Evolutionary conservation across 176 grass and related monocot species (phyloP).

Genomic region (Bolboschoenus planiculmis): DNA sequence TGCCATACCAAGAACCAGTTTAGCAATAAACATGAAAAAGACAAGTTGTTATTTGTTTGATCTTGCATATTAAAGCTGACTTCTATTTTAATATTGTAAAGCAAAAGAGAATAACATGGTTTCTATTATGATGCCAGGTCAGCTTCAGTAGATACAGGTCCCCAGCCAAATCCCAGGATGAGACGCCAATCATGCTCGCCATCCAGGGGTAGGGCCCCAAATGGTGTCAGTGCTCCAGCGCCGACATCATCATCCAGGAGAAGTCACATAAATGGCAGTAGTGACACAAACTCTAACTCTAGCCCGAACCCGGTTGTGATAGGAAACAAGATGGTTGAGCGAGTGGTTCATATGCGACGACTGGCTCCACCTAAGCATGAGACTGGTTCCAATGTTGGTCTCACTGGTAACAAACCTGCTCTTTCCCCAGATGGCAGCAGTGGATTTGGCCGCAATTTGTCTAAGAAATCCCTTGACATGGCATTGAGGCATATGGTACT

Average conservation of each 20-base stretch:
- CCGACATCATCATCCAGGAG: conserved; percentile 64
- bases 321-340: conserved; percentile 95
- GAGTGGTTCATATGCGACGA: conserved; percentile 91
- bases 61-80: not conserved
- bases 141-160: conserved; percentile 76
- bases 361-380: conserved; percentile 78
- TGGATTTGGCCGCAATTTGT: conserved; percentile 80
- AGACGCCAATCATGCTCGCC: conserved; percentile 92
- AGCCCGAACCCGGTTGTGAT: conserved; percentile 70
- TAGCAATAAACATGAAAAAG: not conserved
- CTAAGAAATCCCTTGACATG: conserved; percentile 97
- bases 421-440: conserved; percentile 62
- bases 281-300: conserved; percentile 11
- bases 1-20: not conserved
- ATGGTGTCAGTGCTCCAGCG: conserved; percentile 43
- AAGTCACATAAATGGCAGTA: conserved; percentile 45
- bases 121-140: conserved; percentile 35
- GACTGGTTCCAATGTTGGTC: conserved; percentile 41
- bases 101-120: not conserved
- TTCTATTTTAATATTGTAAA: not conserved
- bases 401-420: conserved; percentile 50
- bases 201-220: conserved; percentile 68
- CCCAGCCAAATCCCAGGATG: conserved; percentile 39
- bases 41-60: not conserved
- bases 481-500: conserved; percentile 93